A percentile compares a stretch with the other conserved stretches of the same genome.
Conservation (phyloP, 2,329 filamentous ascomycete species). For the Fusarium keratoplasticum region DNA sequence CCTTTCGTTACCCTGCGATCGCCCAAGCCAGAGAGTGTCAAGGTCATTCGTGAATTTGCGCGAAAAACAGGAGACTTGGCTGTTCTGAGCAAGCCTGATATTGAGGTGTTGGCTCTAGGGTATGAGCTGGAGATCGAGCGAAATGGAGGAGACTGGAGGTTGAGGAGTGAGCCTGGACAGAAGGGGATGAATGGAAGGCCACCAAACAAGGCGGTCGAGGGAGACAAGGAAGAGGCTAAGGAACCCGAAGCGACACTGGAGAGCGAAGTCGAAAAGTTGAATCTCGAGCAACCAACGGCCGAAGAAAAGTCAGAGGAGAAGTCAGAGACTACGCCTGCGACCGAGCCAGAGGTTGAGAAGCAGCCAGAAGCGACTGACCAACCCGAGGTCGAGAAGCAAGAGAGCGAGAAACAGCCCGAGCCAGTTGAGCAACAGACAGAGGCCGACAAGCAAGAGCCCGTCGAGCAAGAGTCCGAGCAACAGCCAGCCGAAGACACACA, state of each 20-base stretch:
- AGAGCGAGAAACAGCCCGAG: background rate
- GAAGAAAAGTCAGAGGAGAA: constrained; percentile 14
- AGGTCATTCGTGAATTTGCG: constrained; percentile 85
- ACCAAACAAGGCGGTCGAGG: constrained; percentile 51
- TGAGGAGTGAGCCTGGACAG: constrained; percentile 83
- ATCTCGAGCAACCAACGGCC: constrained; percentile 15
- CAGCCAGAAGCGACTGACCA: background rate
- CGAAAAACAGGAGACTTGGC: constrained; percentile 88
- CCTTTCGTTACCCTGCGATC: constrained; percentile 85
- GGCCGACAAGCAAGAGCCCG: background rate
- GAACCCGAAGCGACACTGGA: constrained; percentile 12
- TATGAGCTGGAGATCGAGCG: constrained; percentile 96
- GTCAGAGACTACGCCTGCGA: constrained; percentile 11
- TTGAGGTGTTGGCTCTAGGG: constrained; percentile 88
- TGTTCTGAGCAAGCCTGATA: constrained; percentile 88
- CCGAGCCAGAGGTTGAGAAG: background rate
- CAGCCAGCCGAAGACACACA: constrained; percentile 1
- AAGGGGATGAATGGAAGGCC: constrained; percentile 79
- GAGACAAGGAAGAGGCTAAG: constrained; percentile 2
- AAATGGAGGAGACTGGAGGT: constrained; percentile 88
- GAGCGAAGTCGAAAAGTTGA: constrained; percentile 24
- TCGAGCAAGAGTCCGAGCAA: background rate
- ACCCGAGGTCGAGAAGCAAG: background rate
- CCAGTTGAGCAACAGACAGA: constrained; percentile 7
- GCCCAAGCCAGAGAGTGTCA: constrained; percentile 81